Evolutionary conservation across 2,329 filamentous ascomycete species (phyloP), one percentile per base, ranked within the genome.

Genomic region (Sclerotinia sclerotiorum): DNA sequence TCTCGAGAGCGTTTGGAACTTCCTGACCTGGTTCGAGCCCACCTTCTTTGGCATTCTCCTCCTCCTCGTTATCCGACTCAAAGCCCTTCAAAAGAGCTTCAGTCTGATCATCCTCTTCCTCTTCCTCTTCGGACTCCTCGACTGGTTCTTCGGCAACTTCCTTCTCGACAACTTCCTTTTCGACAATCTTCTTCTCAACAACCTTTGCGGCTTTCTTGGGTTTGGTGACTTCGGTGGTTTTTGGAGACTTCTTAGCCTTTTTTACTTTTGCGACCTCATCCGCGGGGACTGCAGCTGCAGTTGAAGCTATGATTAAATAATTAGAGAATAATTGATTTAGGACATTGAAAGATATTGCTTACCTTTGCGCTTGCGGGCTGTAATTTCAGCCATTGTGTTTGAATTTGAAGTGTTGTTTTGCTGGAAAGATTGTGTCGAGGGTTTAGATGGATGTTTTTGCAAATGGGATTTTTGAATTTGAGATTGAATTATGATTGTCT

Each of bases 341-440:
- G 55, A 21, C 3, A 54, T 3, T 10, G 8, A 48, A 51, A 29
- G 4, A 44, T 24, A 39, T 39, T 19, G 68, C 67, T 52, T 77
- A 83, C 83, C 81, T 75, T 85, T 85, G 78, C 83, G 82, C 82
- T 87, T 87, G 76, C 84, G 87, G 52, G 79, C 79, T 73, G 84
- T 84, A 72, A 80, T 79, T 74, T 84, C 84, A 42, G 46, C 46
- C 60, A 62, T 62, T 19, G 5, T 51, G n/a, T 21, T 21, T 21
- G 1, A 27, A 39, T 39, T 27, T 5, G 3, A 27, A 39, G 11
- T 21, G 5, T 27, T 19, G 5, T 39, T 15, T 15, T 42, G 1
- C 21, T 19, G n/a, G 17, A n/a, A 11, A 27, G 7, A n/a, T 17
- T 39, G 42, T 62, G 44, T 62, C 46, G 58, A 24, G 13, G 13